Percentiles rank a stretch among this genome's conserved stretches.
Conservation (phyloP, 371 early-diverging fungal species). For the Thermomucor indicae-seudaticae region DNA sequence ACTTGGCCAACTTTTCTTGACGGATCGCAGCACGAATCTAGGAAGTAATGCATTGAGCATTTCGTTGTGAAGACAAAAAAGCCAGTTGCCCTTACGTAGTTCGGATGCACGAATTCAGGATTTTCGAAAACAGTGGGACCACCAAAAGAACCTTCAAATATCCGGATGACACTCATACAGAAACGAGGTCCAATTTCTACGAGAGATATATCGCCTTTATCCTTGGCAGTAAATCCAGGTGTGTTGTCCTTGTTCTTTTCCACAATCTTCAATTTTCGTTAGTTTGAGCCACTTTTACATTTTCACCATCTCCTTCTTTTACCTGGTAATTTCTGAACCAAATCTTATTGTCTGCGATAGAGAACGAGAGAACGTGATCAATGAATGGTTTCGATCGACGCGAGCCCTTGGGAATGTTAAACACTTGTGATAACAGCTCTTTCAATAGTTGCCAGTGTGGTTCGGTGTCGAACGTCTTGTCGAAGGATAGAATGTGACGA, state of each 20-base stretch:
- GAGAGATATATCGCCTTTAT: slow-evolving; percentile 72
- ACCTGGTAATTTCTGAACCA: slow-evolving; percentile 98
- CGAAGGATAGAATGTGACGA: slow-evolving; percentile 92
- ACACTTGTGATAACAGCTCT: slow-evolving; percentile 86
- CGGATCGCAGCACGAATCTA: slow-evolving; percentile 37
- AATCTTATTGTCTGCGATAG: slow-evolving; percentile 84
- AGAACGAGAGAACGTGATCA: slow-evolving; percentile 91
- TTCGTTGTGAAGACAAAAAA: neutral
- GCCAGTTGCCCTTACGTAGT: slow-evolving; percentile 38
- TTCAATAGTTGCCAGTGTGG: slow-evolving; percentile 85
- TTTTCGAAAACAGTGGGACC: slow-evolving; percentile 91
- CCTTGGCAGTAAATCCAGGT: slow-evolving; percentile 44
- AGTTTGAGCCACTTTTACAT: neutral
- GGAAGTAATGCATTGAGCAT: neutral
- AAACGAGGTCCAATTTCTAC: slow-evolving; percentile 98
- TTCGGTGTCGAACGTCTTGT: slow-evolving; percentile 80
- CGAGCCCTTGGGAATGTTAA: slow-evolving; percentile 85
- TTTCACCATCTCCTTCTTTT: neutral
- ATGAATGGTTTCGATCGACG: slow-evolving; percentile 94
- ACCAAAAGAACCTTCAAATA: slow-evolving; percentile 93
- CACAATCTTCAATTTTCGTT: slow-evolving; percentile 22
- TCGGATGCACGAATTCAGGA: slow-evolving; percentile 82
- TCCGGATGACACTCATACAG: slow-evolving; percentile 85
- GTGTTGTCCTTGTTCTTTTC: slow-evolving; percentile 54
- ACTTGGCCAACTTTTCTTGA: slow-evolving; percentile 54